Percentiles rank a stretch among this genome's conserved stretches.
Conservation (phyloP, 805 yeast genomes). For the Yueomyces sp. region DNA sequence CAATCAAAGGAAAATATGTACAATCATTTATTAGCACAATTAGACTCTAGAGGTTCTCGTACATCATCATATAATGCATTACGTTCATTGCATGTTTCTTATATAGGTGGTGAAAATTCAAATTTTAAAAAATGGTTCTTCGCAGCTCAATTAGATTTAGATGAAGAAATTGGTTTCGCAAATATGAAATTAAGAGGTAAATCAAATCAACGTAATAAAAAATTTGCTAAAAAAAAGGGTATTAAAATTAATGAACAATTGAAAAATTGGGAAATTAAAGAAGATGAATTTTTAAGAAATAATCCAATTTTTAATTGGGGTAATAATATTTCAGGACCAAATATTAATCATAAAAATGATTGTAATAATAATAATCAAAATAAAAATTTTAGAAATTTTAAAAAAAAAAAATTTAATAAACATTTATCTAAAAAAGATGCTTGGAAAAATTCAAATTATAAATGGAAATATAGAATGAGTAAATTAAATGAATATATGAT, state of each 20-base stretch:
- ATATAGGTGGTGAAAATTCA: slow-evolving; percentile 81
- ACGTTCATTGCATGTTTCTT: slow-evolving; percentile 70
- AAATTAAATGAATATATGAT: slow-evolving; percentile 40
- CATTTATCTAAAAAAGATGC: background rate
- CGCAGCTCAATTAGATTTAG: slow-evolving; percentile 69
- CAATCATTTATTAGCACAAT: slow-evolving; percentile 64
- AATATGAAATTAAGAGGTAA: slow-evolving; percentile 41
- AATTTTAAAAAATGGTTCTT: slow-evolving; percentile 89
- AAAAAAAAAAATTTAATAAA: background rate
- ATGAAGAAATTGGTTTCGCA: slow-evolving; percentile 49
- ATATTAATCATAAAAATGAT: background rate
- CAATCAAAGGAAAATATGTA: slow-evolving; percentile 68
- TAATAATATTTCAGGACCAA: background rate
- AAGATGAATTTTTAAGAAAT: slow-evolving; percentile 33
- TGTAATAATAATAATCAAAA: background rate
- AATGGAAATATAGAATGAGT: slow-evolving; percentile 62
- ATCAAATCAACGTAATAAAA: slow-evolving; percentile 28
- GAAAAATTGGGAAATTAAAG: slow-evolving; percentile 32
- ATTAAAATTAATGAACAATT: slow-evolving; percentile 23
- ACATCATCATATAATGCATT: slow-evolving; percentile 61
- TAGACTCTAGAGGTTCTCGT: slow-evolving; percentile 81
- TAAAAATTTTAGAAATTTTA: slow-evolving; percentile 38
- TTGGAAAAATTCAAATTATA: slow-evolving; percentile 66
- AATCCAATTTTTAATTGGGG: slow-evolving; percentile 26
- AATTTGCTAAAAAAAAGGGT: slow-evolving; percentile 28